Percentiles rank a stretch among this genome's conserved stretches.
phyloP scores from a whole-genome alignment of 176 grass and related monocot genomes.

The Puya raimondii region DNA sequence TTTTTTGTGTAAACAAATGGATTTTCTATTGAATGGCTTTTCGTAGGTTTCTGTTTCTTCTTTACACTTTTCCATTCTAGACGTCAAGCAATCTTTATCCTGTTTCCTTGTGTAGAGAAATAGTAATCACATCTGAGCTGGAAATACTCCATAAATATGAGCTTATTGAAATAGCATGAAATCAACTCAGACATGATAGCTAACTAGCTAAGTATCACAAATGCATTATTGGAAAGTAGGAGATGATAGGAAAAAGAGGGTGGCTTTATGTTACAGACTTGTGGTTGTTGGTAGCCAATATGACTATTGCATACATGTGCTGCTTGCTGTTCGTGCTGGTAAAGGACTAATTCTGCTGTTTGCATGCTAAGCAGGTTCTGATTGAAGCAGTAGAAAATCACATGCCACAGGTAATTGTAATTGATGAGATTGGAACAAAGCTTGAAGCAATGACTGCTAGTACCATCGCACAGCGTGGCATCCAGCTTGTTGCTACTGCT shows the following conservation, averaged over 20 bases:
- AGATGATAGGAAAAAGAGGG: no score
- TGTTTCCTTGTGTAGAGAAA: no score
- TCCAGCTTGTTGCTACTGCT: slow-evolving; percentile 85
- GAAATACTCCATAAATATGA: no score
- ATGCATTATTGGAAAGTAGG: no score
- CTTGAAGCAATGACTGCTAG: slow-evolving; percentile 83
- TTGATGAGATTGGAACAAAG: slow-evolving; percentile 95
- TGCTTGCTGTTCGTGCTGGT: background rate
- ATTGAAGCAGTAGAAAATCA: slow-evolving; percentile 98
- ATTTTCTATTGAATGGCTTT: background rate
- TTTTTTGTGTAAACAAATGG: background rate
- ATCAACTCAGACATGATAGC: no score
- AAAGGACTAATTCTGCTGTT: background rate
- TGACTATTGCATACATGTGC: background rate
- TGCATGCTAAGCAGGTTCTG: slow-evolving; percentile 45
- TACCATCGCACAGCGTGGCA: slow-evolving; percentile 87
- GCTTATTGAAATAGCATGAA: no score
- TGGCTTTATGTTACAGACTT: background rate
- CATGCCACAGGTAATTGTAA: slow-evolving; percentile 91
- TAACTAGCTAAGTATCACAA: no score
- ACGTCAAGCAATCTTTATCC: no score
- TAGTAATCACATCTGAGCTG: no score
- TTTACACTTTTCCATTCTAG: background rate
- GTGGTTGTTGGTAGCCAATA: background rate
- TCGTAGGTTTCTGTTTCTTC: background rate